These are phyloP conservation scores for Cercospora sojina DNA, from an alignment of 2,329 filamentous ascomycete genomes.

Conservation along the genomic window DNA sequence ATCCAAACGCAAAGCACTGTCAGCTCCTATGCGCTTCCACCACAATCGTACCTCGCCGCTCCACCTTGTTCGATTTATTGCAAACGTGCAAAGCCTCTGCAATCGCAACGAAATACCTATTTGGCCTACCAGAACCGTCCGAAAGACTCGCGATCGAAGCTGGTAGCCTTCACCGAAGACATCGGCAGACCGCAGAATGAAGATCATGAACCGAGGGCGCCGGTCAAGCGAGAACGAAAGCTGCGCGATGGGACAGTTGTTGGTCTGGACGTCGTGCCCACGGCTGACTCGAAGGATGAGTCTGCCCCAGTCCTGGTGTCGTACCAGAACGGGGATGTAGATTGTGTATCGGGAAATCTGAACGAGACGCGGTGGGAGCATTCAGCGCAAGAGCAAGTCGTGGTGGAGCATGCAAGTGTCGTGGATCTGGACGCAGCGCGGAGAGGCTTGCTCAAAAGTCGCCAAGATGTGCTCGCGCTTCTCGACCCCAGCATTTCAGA, in stretches of 20 bases:
- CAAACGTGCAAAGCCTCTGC: conserved; percentile 46
- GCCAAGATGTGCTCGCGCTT: conserved; percentile 46
- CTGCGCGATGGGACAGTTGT: conserved; percentile 36
- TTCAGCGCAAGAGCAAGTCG: conserved; percentile 22
- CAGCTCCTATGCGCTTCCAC: conserved; percentile 61
- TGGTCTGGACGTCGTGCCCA: conserved; percentile 25
- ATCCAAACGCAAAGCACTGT: conserved; percentile 60
- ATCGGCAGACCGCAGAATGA: conserved; percentile 27
- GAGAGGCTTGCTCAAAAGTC: conserved; percentile 46
- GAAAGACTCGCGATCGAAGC: conserved; percentile 48
- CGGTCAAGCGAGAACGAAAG: conserved; percentile 33
- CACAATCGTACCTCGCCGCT: conserved; percentile 57
- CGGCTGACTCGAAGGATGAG: conserved; percentile 2
- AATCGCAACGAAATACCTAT: conserved; percentile 57
- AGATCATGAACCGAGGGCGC: conserved; percentile 33
- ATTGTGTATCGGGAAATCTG: conserved; percentile 35
- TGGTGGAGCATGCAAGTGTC: conserved; percentile 31
- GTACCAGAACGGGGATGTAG: conserved; percentile 34
- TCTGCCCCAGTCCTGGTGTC: conserved; percentile 29
- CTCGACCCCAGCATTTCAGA: conserved; percentile 33
- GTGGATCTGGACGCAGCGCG: conserved; percentile 41
- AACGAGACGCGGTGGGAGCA: conserved; percentile 30
- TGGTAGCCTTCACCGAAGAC: conserved; percentile 57
- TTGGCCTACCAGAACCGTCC: conserved; percentile 51
- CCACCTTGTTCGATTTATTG: conserved; percentile 59